These are phyloP conservation scores for Colletotrichum horii DNA, from an alignment of 2,329 filamentous ascomycete species.

Conservation along the genomic window DNA sequence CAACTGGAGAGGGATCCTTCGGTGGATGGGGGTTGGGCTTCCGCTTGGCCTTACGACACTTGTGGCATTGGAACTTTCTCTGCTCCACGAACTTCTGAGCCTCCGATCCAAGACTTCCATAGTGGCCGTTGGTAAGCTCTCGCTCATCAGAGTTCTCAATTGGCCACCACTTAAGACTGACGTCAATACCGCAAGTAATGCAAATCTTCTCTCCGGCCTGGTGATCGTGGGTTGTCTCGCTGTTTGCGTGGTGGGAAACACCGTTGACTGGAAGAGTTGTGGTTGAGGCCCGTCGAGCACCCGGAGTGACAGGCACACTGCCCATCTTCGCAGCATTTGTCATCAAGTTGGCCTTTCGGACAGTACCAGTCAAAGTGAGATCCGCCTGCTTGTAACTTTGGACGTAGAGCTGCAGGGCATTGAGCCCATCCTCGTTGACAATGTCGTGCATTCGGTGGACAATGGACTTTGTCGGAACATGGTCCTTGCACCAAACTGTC, in stretches of 20 bases:
- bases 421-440: conserved; percentile 73
- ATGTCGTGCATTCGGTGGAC: conserved; percentile 82
- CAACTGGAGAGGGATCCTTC: conserved; percentile 8
- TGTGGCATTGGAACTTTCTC: conserved; percentile 75
- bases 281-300: conserved; percentile 62
- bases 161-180: conserved; percentile 77
- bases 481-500: conserved; percentile 89
- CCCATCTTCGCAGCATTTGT: conserved; percentile 65
- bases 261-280: conserved; percentile 41
- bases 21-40: conserved; percentile 41
- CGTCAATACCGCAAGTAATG: conserved; percentile 70
- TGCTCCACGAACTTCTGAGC: conserved; percentile 65
- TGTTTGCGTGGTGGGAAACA: conserved; percentile 3
- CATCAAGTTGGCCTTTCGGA: conserved; percentile 86
- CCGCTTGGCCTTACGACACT: conserved; percentile 66
- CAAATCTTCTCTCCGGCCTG: conserved; percentile 61
- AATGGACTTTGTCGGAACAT: conserved; percentile 72
- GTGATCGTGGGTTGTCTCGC: not conserved
- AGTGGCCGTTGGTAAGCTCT: conserved; percentile 56
- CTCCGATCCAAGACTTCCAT: conserved; percentile 57
- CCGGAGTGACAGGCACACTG: conserved; percentile 34
- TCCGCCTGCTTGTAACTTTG: conserved; percentile 96
- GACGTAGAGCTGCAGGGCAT: conserved; percentile 84
- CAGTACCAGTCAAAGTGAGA: conserved; percentile 85
- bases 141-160: conserved; percentile 58